Conservation (phyloP, 495 filamentous ascomycete species). For the Daldinia decipiens region DNA sequence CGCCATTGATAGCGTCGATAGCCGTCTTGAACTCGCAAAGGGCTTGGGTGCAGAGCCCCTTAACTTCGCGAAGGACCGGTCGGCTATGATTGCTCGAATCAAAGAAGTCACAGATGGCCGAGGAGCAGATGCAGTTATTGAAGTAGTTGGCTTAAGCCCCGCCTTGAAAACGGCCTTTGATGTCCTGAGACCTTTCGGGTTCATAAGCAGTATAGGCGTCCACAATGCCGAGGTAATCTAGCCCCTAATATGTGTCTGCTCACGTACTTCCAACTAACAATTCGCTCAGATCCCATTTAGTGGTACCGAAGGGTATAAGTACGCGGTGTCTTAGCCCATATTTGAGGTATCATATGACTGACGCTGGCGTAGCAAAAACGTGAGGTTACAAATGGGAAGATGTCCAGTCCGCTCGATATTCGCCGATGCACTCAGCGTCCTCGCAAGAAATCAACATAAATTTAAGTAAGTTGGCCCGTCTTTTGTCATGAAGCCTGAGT, state of each 20-base stretch:
- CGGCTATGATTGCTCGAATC: conserved; percentile 74
- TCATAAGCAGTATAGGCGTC: conserved; percentile 89
- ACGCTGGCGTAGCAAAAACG: conserved; percentile 70
- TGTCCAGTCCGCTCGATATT: conserved; percentile 92
- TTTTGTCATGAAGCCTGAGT: not conserved
- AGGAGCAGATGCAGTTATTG: conserved; percentile 90
- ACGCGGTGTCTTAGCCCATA: conserved; percentile 24
- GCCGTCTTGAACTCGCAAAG: conserved; percentile 79
- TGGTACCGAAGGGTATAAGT: conserved; percentile 82
- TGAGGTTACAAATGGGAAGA: conserved; percentile 91
- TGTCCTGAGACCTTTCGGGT: conserved; percentile 84
- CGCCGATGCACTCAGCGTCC: conserved; percentile 75
- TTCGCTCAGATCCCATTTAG: conserved; percentile 78
- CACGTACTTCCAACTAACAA: conserved; percentile 34
- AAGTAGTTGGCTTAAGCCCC: conserved; percentile 87
- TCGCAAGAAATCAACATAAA: conserved; percentile 84
- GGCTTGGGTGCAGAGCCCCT: conserved; percentile 85
- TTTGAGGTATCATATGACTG: conserved; percentile 11
- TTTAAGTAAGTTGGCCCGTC: conserved; percentile 69
- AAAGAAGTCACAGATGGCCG: conserved; percentile 81
- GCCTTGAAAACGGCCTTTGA: conserved; percentile 88
- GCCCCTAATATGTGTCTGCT: conserved; percentile 7
- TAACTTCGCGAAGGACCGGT: conserved; percentile 78
- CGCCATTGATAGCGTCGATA: conserved; percentile 84
- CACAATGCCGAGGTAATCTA: conserved; percentile 81